Percentiles rank a stretch among this genome's conserved stretches.
phyloP scores from a whole-genome alignment of 2,329 filamentous ascomycete genomes.

The Metarhizium album region DNA sequence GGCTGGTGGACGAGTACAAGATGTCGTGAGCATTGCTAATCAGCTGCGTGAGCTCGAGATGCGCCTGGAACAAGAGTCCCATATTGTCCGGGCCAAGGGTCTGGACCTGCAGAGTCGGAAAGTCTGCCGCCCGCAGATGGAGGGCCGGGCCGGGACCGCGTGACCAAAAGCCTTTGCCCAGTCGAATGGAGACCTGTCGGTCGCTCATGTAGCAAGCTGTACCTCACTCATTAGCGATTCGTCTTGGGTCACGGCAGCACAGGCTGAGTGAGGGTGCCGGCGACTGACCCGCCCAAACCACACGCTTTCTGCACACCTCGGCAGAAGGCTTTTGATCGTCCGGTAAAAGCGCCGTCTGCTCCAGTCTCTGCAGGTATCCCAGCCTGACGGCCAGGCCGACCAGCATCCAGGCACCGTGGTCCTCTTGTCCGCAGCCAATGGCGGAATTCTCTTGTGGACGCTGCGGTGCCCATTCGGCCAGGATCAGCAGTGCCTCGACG shows the following conservation, averaged over 20 bases:
- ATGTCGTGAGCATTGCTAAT: slow-evolving; percentile 67
- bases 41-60: slow-evolving; percentile 58
- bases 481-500: slow-evolving; percentile 57
- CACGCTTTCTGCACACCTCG: slow-evolving; percentile 49
- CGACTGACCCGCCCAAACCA: slow-evolving; percentile 51
- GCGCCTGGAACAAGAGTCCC: slow-evolving; percentile 59
- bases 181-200: slow-evolving; percentile 57
- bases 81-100: slow-evolving; percentile 53
- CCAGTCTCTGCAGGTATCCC: slow-evolving; percentile 59
- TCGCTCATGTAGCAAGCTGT: slow-evolving; percentile 54
- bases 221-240: background rate
- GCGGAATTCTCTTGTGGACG: slow-evolving; percentile 49
- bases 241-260: background rate
- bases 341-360: slow-evolving; percentile 55
- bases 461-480: slow-evolving; percentile 65
- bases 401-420: slow-evolving; percentile 68
- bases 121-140: slow-evolving; percentile 53
- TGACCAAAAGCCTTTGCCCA: slow-evolving; percentile 66
- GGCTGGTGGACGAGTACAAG: slow-evolving; percentile 59
- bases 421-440: slow-evolving; percentile 62
- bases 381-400: slow-evolving; percentile 59
- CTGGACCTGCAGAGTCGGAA: slow-evolving; percentile 51
- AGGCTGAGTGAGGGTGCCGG: too few relatives aligned
- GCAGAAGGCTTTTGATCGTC: slow-evolving; percentile 48
- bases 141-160: slow-evolving; percentile 58